Conservation (phyloP, 176 grass and related monocot species). For the Zizania latifolia region DNA sequence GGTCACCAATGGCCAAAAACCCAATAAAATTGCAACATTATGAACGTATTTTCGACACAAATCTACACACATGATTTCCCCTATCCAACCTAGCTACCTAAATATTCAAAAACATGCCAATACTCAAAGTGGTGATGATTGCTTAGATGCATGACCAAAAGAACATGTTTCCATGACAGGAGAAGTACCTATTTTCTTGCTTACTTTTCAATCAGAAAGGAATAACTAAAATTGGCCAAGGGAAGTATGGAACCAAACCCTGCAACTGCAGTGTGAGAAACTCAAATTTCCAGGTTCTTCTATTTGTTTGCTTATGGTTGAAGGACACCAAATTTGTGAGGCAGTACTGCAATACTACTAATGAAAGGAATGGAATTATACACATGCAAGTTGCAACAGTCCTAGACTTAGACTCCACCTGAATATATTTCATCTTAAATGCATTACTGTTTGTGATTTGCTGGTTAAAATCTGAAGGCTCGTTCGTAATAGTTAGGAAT, state of each 20-base stretch:
- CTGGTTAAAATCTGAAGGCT: neutral
- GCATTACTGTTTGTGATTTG: slow-evolving; percentile 8
- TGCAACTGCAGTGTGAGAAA: neutral
- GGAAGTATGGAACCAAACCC: neutral
- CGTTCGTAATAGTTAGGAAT: neutral
- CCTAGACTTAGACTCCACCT: neutral
- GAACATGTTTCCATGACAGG: too few species aligned
- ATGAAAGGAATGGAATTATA: neutral
- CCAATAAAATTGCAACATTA: neutral
- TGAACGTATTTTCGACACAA: neutral
- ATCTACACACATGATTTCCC: neutral
- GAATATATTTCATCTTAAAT: neutral
- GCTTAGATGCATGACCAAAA: neutral
- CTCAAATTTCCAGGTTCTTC: slow-evolving; percentile 3
- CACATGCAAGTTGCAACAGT: neutral
- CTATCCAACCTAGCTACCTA: neutral
- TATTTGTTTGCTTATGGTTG: too few species aligned
- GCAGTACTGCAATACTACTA: neutral
- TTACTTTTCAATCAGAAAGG: neutral
- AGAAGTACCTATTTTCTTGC: too few species aligned
- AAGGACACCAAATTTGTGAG: too few species aligned
- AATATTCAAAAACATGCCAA: neutral
- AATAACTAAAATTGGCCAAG: neutral
- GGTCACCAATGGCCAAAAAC: neutral
- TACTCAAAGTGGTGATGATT: neutral